Evolutionary conservation across 2,329 filamentous ascomycete genomes (phyloP), one percentile per base, ranked within the genome.

Genomic region (Blastomyces gilchristii): DNA sequence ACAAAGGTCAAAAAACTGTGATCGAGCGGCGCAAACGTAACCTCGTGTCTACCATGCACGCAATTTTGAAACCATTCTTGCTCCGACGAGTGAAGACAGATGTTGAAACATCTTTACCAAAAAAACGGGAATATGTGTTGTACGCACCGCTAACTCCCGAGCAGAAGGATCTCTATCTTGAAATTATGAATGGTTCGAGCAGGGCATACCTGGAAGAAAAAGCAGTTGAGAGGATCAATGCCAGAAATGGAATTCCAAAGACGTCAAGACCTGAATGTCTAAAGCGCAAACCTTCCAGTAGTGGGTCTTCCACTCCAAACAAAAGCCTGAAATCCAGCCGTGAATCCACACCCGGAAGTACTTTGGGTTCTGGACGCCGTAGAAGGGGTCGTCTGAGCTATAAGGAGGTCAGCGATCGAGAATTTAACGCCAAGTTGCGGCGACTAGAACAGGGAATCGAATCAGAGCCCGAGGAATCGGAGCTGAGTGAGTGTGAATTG

Each of bases 91-190:
- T 99, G 66, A 99, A 99, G 76, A 88, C 90, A 0, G 94, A 99
- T 70, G 94, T 99, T 0, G 93, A 96, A 62, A 87, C 87, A 1
- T 85, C 91, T 58, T 81, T 99, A n/a, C 94, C 94, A 0, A 95
- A 93, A 76, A 99, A 99, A 79, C 85, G 94, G 37, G 94, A 99
- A 74, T 99, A 99, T 68, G 89, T 99, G 2, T 79, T 99, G 0
- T 97, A 94, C 70, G 94, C 94, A 0, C 94, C 94, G 0, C 85
- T 99, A 76, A 96, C 91, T 0, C 83, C 86, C 31, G 91, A 94
- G 68, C 94, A 99, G 72, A 90, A 91, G 2, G 93, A 97, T 63
- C 77, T 99, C 0, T 99, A 99, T 71, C 83, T 92, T 37, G 84
- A 88, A 18, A 96, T 93, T 64, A 78, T 97, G 0, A 91, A 96